Conservation (phyloP, 345 rosid genomes). For the Aurinia saxatilis region DNA sequence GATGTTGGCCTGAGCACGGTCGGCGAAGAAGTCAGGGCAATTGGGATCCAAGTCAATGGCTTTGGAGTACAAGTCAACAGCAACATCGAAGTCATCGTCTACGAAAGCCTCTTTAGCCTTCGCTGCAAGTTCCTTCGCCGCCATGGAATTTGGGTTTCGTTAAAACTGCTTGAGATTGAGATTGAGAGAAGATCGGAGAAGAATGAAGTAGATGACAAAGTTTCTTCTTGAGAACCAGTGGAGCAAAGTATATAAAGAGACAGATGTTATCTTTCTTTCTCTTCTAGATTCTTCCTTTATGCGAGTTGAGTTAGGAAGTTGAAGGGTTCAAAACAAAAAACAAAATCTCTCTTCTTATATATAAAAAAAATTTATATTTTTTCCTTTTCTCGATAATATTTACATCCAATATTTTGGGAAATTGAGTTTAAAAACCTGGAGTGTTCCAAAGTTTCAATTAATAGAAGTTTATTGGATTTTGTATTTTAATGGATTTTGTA, state of each 20-base stretch:
- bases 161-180: neutral
- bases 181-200: neutral
- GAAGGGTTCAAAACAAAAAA: too few species aligned
- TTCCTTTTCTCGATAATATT: too few species aligned
- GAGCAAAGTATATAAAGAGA: neutral
- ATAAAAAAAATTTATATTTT: too few species aligned
- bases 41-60: constrained; percentile 63
- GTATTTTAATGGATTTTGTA: too few species aligned
- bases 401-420: too few species aligned
- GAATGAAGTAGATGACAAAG: constrained; percentile 6
- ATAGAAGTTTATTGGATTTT: too few species aligned
- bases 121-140: constrained; percentile 64
- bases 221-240: neutral
- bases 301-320: too few species aligned
- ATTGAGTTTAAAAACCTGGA: too few species aligned
- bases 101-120: constrained; percentile 85
- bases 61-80: constrained; percentile 69
- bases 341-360: too few species aligned
- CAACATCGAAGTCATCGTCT: constrained; percentile 81
- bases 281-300: neutral
- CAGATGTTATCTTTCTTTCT: neutral
- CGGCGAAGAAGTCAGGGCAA: constrained; percentile 61
- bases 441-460: too few species aligned
- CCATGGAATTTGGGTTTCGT: constrained; percentile 9
- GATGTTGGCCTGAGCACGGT: constrained; percentile 89